A percentile compares a stretch with the other conserved stretches of the same genome.
Conservation (phyloP, 495 filamentous ascomycete species). For the Sordaria brevicollis region DNA sequence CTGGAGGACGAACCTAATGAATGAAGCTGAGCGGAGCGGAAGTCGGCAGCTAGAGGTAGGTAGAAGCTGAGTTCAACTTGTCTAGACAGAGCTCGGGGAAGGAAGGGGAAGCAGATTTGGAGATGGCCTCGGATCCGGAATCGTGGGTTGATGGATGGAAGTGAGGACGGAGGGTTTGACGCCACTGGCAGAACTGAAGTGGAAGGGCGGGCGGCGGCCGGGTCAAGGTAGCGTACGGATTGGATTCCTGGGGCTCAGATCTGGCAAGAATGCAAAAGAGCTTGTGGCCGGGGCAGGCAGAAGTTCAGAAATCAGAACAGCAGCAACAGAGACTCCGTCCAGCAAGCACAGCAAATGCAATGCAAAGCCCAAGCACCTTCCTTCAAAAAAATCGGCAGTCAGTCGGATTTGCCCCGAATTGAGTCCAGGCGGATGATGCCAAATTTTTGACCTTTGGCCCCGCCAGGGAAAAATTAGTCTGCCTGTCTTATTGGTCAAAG, state of each 20-base stretch:
- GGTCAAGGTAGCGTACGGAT: background rate
- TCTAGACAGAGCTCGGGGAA: background rate
- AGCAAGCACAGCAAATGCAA: background rate
- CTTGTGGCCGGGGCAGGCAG: background rate
- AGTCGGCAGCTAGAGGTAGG: background rate
- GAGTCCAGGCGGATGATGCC: slow-evolving; percentile 13
- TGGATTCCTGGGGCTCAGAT: background rate
- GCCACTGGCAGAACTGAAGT: slow-evolving; percentile 2
- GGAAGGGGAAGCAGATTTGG: background rate
- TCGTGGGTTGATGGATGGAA: background rate
- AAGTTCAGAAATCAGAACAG: too few species aligned
- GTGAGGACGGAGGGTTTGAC: background rate
- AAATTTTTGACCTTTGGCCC: slow-evolving; percentile 20
- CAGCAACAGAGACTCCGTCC: too few species aligned
- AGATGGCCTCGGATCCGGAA: background rate
- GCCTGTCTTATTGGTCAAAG: slow-evolving; percentile 11
- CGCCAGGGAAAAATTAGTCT: slow-evolving; percentile 18
- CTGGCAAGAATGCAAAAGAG: background rate
- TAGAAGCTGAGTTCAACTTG: background rate
- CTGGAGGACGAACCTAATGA: background rate
- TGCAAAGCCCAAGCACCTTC: background rate
- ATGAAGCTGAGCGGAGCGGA: background rate
- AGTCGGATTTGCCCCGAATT: slow-evolving; percentile 4
- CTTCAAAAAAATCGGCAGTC: background rate
- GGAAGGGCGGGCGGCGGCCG: background rate